phyloP scores from a whole-genome alignment of 805 yeast genomes.

The Kluyveromyces nonfermentans region DNA sequence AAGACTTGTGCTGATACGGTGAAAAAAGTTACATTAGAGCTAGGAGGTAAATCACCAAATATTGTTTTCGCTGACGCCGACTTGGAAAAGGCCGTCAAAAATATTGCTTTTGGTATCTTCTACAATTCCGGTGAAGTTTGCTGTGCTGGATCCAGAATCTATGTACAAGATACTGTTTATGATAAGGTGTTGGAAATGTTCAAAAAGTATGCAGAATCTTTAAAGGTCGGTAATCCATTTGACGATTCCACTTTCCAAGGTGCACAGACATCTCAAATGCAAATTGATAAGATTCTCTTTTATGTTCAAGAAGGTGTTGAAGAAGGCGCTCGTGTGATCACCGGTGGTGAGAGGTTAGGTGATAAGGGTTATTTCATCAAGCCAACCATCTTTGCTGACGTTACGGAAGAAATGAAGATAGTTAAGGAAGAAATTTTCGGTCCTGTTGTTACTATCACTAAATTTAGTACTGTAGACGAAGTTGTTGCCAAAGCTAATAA shows the following conservation, averaged over 20 bases:
- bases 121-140: conserved; percentile 91
- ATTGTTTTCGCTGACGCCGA: conserved; percentile 74
- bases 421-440: conserved; percentile 90
- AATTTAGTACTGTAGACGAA: conserved; percentile 66
- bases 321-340: conserved; percentile 60
- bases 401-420: conserved; percentile 60
- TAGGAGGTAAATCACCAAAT: conserved; percentile 88
- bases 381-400: conserved; percentile 86
- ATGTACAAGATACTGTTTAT: conserved; percentile 66
- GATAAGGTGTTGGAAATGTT: conserved; percentile 56
- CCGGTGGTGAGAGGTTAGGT: conserved; percentile 77
- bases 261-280: conserved; percentile 63
- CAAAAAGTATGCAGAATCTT: conserved; percentile 36
- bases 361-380: conserved; percentile 60
- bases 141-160: conserved; percentile 85
- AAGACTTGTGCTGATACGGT: conserved; percentile 59
- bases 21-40: conserved; percentile 74
- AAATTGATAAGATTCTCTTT: conserved; percentile 53
- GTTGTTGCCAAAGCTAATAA: conserved; percentile 67
- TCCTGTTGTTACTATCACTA: conserved; percentile 71
- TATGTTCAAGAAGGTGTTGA: conserved; percentile 55
- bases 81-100: conserved; percentile 52
- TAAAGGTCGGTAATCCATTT: conserved; percentile 75
- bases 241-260: conserved; percentile 62
- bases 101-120: conserved; percentile 66